phyloP scores from a whole-genome alignment of 306 rosid species.

The Mimosa bimucronata region DNA sequence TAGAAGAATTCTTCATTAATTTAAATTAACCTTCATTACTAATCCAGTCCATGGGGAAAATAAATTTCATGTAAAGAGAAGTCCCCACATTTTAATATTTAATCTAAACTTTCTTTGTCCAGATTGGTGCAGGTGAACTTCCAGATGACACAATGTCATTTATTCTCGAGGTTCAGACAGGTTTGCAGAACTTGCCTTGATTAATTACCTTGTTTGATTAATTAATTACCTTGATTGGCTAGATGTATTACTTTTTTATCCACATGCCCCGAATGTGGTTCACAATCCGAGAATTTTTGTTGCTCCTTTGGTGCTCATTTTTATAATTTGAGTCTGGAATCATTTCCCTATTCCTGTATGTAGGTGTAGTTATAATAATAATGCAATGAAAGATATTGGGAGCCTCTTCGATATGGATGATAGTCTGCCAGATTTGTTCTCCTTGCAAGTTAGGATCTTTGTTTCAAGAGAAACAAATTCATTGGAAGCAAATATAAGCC shows the following conservation, averaged over 20 bases:
- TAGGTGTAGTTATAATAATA: constrained; percentile 63
- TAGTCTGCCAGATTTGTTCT: constrained; percentile 56
- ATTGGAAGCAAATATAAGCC: constrained; percentile 68
- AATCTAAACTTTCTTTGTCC: constrained; percentile 52
- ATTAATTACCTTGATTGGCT: constrained; percentile 29
- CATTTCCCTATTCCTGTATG: constrained; percentile 46
- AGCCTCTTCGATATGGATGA: constrained; percentile 49
- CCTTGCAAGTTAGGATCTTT: constrained; percentile 73
- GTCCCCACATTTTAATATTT: constrained; percentile 20
- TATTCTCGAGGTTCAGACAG: constrained; percentile 93
- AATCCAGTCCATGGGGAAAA: constrained; percentile 11
- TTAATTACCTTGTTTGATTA: constrained; percentile 18
- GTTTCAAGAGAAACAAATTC: constrained; percentile 73
- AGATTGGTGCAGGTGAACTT: constrained; percentile 95
- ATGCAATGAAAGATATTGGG: constrained; percentile 51
- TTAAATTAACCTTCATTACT: neutral
- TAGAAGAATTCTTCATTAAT: neutral
- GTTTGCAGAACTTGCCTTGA: constrained; percentile 50
- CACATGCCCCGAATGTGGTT: constrained; percentile 22
- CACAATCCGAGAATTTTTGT: neutral
- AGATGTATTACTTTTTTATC: constrained; percentile 18
- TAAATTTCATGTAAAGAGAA: constrained; percentile 9
- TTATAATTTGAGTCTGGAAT: too few relatives aligned
- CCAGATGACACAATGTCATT: constrained; percentile 86
- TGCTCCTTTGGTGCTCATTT: too few relatives aligned